These are phyloP conservation scores for Ligustrum vulgare DNA, from an alignment of 257 asterid species.

Conservation along the genomic window DNA sequence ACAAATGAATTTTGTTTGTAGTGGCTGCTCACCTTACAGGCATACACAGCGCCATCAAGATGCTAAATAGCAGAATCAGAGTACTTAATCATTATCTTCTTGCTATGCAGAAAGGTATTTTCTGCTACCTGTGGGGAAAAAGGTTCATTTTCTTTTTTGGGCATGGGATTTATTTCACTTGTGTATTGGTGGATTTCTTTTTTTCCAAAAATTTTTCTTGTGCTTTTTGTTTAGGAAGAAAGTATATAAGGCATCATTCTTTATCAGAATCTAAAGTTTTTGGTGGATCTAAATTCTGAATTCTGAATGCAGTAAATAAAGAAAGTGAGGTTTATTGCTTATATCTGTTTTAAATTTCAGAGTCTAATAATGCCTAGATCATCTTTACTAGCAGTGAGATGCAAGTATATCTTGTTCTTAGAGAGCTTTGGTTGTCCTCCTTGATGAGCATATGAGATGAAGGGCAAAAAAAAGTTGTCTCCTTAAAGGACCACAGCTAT, in stretches of 20 bases:
- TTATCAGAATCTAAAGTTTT: neutral
- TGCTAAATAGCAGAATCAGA: slow-evolving; percentile 88
- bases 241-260: neutral
- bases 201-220: neutral
- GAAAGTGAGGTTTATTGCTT: too few species aligned
- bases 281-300: neutral
- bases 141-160: neutral
- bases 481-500: slow-evolving; percentile 9
- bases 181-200: neutral
- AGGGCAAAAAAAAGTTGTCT: neutral
- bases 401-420: neutral
- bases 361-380: neutral
- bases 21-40: slow-evolving; percentile 99
- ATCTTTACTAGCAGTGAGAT: neutral
- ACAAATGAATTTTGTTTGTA: slow-evolving; percentile 24
- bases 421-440: neutral
- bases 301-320: too few species aligned
- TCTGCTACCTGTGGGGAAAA: neutral
- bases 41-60: slow-evolving; percentile 93
- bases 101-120: slow-evolving; percentile 85
- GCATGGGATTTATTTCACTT: neutral
- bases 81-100: slow-evolving; percentile 84
- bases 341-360: too few species aligned
- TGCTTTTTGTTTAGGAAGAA: neutral
- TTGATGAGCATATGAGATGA: slow-evolving; percentile 16